Base-by-base conservation (phyloP, 495 filamentous ascomycete genomes). In the Saxophila tyrrhenica region DNA sequence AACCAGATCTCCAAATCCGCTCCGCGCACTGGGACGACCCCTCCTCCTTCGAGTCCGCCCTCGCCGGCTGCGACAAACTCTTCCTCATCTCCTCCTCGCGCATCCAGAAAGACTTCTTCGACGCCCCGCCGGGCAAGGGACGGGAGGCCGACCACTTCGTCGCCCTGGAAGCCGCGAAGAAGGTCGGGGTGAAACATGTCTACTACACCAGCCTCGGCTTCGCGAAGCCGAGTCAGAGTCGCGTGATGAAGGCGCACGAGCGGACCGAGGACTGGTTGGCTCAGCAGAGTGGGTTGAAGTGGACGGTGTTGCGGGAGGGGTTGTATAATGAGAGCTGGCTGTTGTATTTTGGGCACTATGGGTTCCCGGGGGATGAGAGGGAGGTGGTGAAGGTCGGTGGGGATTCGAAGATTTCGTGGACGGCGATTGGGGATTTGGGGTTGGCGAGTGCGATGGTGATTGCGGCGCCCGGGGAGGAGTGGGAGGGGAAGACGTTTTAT, bases 171-270 rank as follows among this genome's bases (percentile, higher is more conserved):
- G 78, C 79, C 2, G 83, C 83, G 0, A 62, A 68, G 1, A 67
- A 65, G 10, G 77, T 71, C 1, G 79, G 79, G 25, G 79, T 86
- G 2, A 69, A 68, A 50, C 76, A 85, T 59, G 73, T 87, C 44
- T 82, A 79, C 65, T 88, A 87, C 73, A 78, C 77, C 3, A 82
- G 78, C 9, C 76, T 88, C 5, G 83, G 71, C 0, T 84, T 84
- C 55, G 65, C 51, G 2, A 72, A 78, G 3, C 66, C 67, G 15
- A 72, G 67, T 29, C 66, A 73, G 16, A 77, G 76, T 7, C 65
- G 73, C 32, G 83, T 88, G 1, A 88, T 86, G 83, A 75, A 75
- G 25, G 82, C 83, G 11, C 83, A 88, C 59, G 71, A 84, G 16
- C 68, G 69, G 44, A 84, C 82, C 0, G 82, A 88, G 58, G 59